phyloP scores from a whole-genome alignment of 257 asterid species.

The Pogostemon cablin region DNA sequence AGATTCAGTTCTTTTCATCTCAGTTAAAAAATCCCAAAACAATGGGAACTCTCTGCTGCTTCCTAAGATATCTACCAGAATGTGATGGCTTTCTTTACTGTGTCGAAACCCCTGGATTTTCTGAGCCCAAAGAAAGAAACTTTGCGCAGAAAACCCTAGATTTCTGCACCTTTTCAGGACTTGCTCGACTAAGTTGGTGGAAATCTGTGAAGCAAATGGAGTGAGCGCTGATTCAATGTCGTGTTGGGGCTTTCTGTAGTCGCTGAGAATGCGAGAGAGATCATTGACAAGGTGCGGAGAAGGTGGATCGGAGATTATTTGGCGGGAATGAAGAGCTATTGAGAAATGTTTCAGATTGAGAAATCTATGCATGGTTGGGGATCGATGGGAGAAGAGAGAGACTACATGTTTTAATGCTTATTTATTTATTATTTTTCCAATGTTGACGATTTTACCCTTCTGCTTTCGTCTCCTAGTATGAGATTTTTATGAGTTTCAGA shows the following conservation, averaged over 20 bases:
- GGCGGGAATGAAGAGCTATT: constrained; percentile 31
- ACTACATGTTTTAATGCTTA: too few relatives aligned
- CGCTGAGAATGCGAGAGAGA: constrained; percentile 80
- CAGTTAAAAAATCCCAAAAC: constrained; percentile 78
- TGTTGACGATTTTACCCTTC: neutral
- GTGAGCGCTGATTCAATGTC: constrained; percentile 85
- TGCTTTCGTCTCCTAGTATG: neutral
- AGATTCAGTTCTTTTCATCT: constrained; percentile 47
- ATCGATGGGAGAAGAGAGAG: constrained; percentile 22
- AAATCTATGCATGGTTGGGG: constrained; percentile 18
- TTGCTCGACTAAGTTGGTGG: constrained; percentile 60
- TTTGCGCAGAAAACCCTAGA: constrained; percentile 87
- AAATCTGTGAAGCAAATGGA: constrained; percentile 55
- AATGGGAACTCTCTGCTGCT: constrained; percentile 83
- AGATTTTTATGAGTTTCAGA: neutral
- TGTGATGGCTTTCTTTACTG: constrained; percentile 65
- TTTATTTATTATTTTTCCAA: too few relatives aligned
- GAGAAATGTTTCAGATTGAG: constrained; percentile 26
- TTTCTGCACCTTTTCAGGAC: constrained; percentile 81
- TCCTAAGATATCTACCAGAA: constrained; percentile 73
- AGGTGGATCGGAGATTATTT: constrained; percentile 30
- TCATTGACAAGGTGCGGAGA: constrained; percentile 64
- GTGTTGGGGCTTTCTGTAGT: constrained; percentile 76
- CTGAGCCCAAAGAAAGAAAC: constrained; percentile 88
- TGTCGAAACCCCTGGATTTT: constrained; percentile 61